A percentile compares a stretch with the other conserved stretches of the same genome.
Conservation (phyloP, 2,329 filamentous ascomycete genomes). For the Pestalotiopsis sp. region DNA sequence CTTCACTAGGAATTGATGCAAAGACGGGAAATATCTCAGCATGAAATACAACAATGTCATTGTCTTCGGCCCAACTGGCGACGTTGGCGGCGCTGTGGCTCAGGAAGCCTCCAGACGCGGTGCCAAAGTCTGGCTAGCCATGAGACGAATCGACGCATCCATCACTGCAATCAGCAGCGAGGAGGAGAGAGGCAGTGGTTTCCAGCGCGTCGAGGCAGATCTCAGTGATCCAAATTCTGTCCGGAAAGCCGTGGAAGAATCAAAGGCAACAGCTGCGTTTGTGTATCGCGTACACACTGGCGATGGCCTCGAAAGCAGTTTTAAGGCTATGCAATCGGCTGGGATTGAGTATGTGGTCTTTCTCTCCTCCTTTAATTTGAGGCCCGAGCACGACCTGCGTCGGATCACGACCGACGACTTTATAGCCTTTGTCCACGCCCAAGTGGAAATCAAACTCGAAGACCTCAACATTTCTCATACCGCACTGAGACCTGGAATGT, state of each 20-base stretch:
- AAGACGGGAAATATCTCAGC: neutral
- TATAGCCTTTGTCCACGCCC: neutral
- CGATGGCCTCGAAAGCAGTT: neutral
- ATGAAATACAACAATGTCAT: constrained; percentile 29
- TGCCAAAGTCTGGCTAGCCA: constrained; percentile 46
- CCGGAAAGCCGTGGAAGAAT: neutral
- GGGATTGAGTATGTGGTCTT: neutral
- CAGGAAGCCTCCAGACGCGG: constrained; percentile 38
- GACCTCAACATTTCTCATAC: neutral
- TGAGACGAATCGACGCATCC: constrained; percentile 46
- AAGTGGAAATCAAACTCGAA: neutral
- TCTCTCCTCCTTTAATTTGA: neutral
- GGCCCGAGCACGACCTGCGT: neutral
- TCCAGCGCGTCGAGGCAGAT: constrained; percentile 8
- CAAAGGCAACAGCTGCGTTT: neutral
- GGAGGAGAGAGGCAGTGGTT: neutral
- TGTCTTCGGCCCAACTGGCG: constrained; percentile 52
- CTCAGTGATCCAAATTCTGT: neutral
- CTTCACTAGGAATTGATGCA: no score
- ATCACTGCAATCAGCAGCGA: constrained; percentile 28
- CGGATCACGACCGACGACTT: neutral
- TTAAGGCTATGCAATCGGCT: neutral
- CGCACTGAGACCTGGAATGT: neutral
- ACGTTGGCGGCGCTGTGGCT: constrained; percentile 42
- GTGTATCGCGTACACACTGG: neutral